These are phyloP conservation scores for Angomonas desouzai DNA, from an alignment of 208 protist genomes.

Conservation along the genomic window DNA sequence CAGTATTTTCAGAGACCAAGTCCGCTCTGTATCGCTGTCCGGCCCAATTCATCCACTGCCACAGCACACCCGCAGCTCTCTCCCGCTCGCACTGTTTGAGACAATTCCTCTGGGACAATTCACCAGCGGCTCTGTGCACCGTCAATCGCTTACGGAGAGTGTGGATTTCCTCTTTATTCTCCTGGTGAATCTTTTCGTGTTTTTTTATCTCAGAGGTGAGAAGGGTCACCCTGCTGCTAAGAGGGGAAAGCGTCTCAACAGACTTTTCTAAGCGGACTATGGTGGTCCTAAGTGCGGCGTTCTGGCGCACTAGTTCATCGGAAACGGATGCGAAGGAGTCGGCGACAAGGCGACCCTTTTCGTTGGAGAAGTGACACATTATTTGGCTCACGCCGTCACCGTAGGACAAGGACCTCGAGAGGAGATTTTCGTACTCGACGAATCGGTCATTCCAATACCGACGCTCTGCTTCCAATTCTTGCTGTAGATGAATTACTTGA, in stretches of 20 bases:
- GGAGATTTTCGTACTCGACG: background rate
- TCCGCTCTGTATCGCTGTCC: background rate
- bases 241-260: background rate
- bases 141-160: background rate
- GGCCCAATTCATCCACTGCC: background rate
- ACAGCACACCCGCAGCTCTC: background rate
- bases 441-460: background rate
- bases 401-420: background rate
- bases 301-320: background rate
- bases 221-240: background rate
- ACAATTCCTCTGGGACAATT: background rate
- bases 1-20: background rate
- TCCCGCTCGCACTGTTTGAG: background rate
- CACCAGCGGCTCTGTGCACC: background rate
- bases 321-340: background rate
- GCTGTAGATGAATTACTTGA: conserved; percentile 17
- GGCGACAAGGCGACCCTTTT: background rate
- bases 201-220: background rate
- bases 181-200: background rate
- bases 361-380: background rate
- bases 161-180: background rate
- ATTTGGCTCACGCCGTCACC: background rate
- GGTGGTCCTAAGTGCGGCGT: conserved; percentile 8
- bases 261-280: background rate
- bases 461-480: background rate